Conservation (phyloP, 192 early-diverging fungal species). For the Funneliformis mosseae region DNA sequence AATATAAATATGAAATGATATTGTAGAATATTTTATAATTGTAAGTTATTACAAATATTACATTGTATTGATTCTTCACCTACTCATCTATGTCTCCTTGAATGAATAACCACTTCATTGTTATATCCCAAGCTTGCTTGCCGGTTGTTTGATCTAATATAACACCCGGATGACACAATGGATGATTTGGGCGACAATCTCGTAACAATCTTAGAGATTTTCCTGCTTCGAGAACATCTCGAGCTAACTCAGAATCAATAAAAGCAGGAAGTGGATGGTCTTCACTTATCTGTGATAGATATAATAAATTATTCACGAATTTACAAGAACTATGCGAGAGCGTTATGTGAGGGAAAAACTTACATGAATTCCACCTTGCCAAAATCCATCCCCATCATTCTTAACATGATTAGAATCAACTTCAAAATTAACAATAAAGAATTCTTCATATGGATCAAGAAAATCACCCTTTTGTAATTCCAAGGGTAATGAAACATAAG, state of each 20-base stretch:
- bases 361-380: slow-evolving; percentile 16
- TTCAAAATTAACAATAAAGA: slow-evolving; percentile 33
- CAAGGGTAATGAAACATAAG: neutral
- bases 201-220: slow-evolving; percentile 41
- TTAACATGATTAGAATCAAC: neutral
- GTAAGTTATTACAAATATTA: neutral
- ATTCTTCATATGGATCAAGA: slow-evolving; percentile 39
- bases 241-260: slow-evolving; percentile 32
- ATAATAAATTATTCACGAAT: neutral
- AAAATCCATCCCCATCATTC: slow-evolving; percentile 10
- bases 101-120: slow-evolving; percentile 31
- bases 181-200: slow-evolving; percentile 36
- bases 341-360: no score
- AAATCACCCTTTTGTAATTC: neutral
- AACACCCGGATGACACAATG: slow-evolving; percentile 28
- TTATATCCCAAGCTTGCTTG: neutral
- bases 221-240: slow-evolving; percentile 41
- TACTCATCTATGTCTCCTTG: slow-evolving; percentile 31
- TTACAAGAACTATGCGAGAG: neutral
- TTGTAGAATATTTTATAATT: neutral
- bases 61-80: neutral
- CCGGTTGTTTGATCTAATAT: slow-evolving; percentile 11
- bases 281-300: slow-evolving; percentile 27
- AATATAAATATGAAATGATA: neutral
- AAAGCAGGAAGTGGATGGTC: slow-evolving; percentile 34